Percentiles rank a stretch among this genome's conserved stretches.
Evolutionary conservation across 2,329 filamentous ascomycete species (phyloP).

Genomic region (Penicillium sp.): DNA sequence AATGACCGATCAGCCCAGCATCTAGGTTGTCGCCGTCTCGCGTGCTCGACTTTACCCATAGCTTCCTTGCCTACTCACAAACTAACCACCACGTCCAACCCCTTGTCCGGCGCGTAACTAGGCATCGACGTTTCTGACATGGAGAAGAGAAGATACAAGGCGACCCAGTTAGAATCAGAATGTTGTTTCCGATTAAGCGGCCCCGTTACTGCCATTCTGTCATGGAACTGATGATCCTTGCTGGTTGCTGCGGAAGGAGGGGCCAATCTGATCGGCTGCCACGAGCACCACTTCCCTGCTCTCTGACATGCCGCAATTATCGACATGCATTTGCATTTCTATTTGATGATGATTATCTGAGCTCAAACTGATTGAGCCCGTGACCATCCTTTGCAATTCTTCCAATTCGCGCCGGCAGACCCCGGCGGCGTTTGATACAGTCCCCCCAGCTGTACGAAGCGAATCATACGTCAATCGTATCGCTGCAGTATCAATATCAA

Average conservation of each 20-base stretch:
- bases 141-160: constrained; percentile 1
- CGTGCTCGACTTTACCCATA: constrained; percentile 17
- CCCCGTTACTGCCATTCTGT: constrained; percentile 20
- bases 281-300: constrained; percentile 18
- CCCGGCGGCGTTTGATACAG: constrained; percentile 17
- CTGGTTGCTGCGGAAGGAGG: constrained; percentile 22
- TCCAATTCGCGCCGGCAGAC: constrained; percentile 21
- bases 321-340: constrained; percentile 3
- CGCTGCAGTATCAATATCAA: constrained; percentile 16
- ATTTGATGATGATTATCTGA: constrained; percentile 7
- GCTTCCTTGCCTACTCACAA: constrained; percentile 3
- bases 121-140: constrained; percentile 3
- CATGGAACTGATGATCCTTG: constrained; percentile 27
- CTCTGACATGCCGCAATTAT: constrained; percentile 21
- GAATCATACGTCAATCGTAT: constrained; percentile 5
- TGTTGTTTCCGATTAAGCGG: constrained; percentile 18
- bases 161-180: constrained; percentile 15
- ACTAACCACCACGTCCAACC: neutral
- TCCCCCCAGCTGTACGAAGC: constrained; percentile 9
- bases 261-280: constrained; percentile 13
- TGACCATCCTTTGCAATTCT: constrained; percentile 17
- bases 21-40: constrained; percentile 24
- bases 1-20: neutral
- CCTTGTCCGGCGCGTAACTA: neutral
- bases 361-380: constrained; percentile 11